These are phyloP conservation scores for Gastrolobium villosum DNA, from an alignment of 306 rosid genomes.

Conservation along the genomic window DNA sequence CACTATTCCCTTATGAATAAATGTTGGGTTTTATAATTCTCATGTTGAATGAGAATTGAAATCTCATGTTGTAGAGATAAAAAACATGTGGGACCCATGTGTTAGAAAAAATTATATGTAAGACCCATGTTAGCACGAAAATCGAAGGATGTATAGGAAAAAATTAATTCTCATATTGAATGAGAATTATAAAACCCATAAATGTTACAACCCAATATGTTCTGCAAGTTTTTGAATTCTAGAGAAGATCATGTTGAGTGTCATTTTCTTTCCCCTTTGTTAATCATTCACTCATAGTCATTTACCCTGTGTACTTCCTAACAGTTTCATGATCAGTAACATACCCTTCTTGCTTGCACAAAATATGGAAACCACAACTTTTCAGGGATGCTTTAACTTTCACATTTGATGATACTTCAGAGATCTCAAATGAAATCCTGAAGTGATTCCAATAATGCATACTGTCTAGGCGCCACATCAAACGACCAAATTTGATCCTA, in stretches of 20 bases:
- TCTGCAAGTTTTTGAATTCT: neutral
- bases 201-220: neutral
- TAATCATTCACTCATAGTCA: too few species aligned
- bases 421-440: constrained; percentile 2
- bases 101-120: too few species aligned
- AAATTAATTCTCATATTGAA: too few species aligned
- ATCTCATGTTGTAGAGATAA: too few species aligned
- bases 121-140: too few species aligned
- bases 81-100: too few species aligned
- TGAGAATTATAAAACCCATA: too few species aligned
- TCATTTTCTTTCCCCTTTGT: neutral
- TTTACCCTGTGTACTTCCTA: constrained; percentile 7
- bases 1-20: neutral
- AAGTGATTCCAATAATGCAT: constrained; percentile 34
- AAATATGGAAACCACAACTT: constrained; percentile 34
- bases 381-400: constrained; percentile 15
- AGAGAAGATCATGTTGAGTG: neutral
- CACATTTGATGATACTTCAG: constrained; percentile 5
- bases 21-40: too few species aligned
- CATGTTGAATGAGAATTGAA: too few species aligned
- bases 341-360: constrained; percentile 23
- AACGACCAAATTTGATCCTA: neutral
- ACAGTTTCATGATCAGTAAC: neutral
- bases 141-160: too few species aligned
- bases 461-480: constrained; percentile 13